A percentile compares a stretch with the other conserved stretches of the same genome.
These are phyloP conservation scores for Pisolithus microcarpus DNA, from an alignment of 768 basidiomycete species.

Conservation along the genomic window DNA sequence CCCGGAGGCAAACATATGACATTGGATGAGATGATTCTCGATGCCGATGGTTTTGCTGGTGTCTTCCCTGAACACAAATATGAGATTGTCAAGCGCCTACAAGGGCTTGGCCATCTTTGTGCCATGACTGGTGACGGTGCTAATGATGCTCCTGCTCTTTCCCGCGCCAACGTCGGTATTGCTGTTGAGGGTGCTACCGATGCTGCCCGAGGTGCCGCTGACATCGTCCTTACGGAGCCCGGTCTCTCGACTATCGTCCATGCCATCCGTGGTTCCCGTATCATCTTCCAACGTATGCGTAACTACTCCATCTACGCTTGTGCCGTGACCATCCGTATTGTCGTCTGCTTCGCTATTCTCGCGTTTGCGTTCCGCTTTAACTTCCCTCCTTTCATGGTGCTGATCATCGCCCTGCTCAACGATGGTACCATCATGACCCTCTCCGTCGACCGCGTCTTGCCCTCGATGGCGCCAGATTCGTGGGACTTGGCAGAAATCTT, in stretches of 20 bases:
- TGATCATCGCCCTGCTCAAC: slow-evolving; percentile 94
- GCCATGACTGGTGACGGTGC: slow-evolving; percentile 99
- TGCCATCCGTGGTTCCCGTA: slow-evolving; percentile 94
- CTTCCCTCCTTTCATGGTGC: slow-evolving; percentile 99
- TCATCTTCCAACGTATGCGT: slow-evolving; percentile 99
- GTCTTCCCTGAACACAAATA: slow-evolving; percentile 99
- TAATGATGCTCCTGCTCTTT: slow-evolving; percentile 95
- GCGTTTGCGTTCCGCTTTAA: slow-evolving; percentile 95
- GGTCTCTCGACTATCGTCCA: slow-evolving; percentile 99
- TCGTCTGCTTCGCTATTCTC: slow-evolving; percentile 93
- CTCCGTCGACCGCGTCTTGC: slow-evolving; percentile 91
- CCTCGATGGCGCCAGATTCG: slow-evolving; percentile 85
- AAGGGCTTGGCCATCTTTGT: slow-evolving; percentile 90
- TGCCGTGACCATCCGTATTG: slow-evolving; percentile 97
- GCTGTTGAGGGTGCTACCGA: slow-evolving; percentile 99
- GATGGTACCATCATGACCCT: slow-evolving; percentile 99
- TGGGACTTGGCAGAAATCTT: slow-evolving; percentile 98
- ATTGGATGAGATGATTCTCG: slow-evolving; percentile 98
- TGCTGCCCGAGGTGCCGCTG: slow-evolving; percentile 96
- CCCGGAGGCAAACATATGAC: slow-evolving; percentile 76
- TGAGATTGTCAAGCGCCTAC: slow-evolving; percentile 97
- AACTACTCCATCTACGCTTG: slow-evolving; percentile 98
- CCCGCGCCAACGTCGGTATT: slow-evolving; percentile 98
- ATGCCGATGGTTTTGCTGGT: slow-evolving; percentile 98
- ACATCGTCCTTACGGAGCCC: slow-evolving; percentile 96